Evolutionary conservation across 1,284 basidiomycete genomes (phyloP), one percentile per base, ranked within the genome.

Genomic region (Puccinia polysora): DNA sequence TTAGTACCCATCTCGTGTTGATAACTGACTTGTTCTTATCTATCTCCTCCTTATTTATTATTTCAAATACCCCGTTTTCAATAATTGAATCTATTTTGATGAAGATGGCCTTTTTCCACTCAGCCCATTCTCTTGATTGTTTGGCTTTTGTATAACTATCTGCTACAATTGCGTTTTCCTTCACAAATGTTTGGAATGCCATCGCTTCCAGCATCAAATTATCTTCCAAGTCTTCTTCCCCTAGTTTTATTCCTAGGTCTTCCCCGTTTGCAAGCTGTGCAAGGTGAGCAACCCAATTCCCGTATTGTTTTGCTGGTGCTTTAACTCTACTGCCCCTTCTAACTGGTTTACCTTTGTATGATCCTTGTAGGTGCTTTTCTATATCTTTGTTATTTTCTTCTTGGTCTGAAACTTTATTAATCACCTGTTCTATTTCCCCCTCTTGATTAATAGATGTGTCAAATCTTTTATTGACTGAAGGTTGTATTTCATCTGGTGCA

Each of bases 41-140:
- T 58, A 6, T 28, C 18, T 58, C 55, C 12, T 58, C 20, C 28
- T 58, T 58, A 12, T 6, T 28, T 28, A 28, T 28, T 23, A 58
- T 28, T 58, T 32, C 30, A 32, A 58, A 58, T 5, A 58, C 55
- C 23, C 28, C 40, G 8, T 62, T 40, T 10, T 62, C 40, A 18
- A 62, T 8, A 23, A 62, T 62, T 20, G 59, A 62, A 36, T 62
- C 59, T 20, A 25, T n/a, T 45, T 62, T 38, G 18, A 20, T 8
- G 25, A n/a, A 43, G 15, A 43, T 43, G 18, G 59, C 59, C 20
- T 45, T 45, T 25, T 62, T 45, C 59, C 56, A 59, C 36, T 34
- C 18, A 36, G 15, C 15, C 56, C 56, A 59, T 7, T 59, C 56
- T 32, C 10, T 23, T 20, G 49, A 25, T 52, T n/a, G 49, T 18